Evolutionary conservation across 2,329 filamentous ascomycete genomes (phyloP), one percentile per base, ranked within the genome.

Genomic region (Curvularia spicifera): DNA sequence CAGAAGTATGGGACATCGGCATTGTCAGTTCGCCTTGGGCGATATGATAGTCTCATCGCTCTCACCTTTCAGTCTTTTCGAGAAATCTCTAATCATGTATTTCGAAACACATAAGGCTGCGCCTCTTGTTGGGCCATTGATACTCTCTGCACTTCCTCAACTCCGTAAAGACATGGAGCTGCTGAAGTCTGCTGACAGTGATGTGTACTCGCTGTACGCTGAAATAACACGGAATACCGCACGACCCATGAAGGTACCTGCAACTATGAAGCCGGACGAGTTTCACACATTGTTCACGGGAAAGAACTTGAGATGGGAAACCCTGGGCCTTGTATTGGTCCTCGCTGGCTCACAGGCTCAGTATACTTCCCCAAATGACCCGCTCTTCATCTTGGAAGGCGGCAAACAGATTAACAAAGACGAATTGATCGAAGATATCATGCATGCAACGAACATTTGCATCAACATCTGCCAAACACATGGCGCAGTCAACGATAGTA

Each of bases 211-310:
- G 9, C 57, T 70, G 26, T 73, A 70, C 53, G 66, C 67, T 18
- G 71, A 74, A 43, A 72, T 76, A 44, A 75, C 71, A 8, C 66
- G 59, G 26, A 76, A 76, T 18, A 75, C 70, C 22, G 59, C 67
- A 24, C 64, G 64, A 10, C 71, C 71, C 18, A 55, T 76, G 37
- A 72, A 74, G 53, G 70, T 76, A 2, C 65, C 73, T n/a, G 40
- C 67, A 10, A 63, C 59, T 4, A 74, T 76, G 71, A 57, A 63
- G 39, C 64, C 72, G 7, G 71, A 67, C 10, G 69, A 74, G 12
- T 76, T 74, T 31, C 68, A 74, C 26, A 74, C 72, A 3, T 60
- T 75, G 1, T 71, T 71, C 43, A 76, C 74, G 15, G 73, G 73
- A 4, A 64, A 63, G 18, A 75, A 75, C 46, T 59, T 76, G 37